Evolutionary conservation across 2,329 filamentous ascomycete genomes (phyloP), one percentile per base, ranked within the genome.

Genomic region (Tolypocladium guangdongense): DNA sequence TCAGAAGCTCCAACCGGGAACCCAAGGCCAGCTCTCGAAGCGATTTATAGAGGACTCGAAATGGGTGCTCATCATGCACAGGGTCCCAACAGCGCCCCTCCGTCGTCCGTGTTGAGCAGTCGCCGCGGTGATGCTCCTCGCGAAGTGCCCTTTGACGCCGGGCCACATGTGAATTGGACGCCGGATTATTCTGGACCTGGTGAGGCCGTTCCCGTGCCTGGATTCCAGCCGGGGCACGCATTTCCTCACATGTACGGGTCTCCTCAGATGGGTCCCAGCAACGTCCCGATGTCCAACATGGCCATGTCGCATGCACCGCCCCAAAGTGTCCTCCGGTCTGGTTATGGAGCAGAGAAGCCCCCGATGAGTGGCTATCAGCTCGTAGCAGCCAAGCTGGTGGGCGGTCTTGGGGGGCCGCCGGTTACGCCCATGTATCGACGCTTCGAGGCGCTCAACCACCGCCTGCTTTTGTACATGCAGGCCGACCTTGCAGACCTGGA

Each of bases 401-500:
- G 59, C 1, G 59, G 57, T n/a, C 48, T 61, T 16, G 57, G 55
- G 16, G 56, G 63, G 1, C 62, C 63, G 14, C 57, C 58, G 0
- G 61, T 76, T 35, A 69, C 64, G 47, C 88, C 89, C 1, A 78
- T 95, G 55, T 96, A 95, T 66, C 82, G 91, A 45, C 85, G 85
- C 54, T 96, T 96, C 63, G 85, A 88, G 64, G 78, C 82, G 12
- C 72, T 96, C 20, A 91, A 93, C 61, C 90, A 95, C 65, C 84
- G 91, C 3, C 72, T 95, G 3, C 72, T 96, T 3, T 74, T 96
- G 0, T 84, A 93, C 57, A 75, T 95, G 18, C 91, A 96, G 67
- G 90, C 95, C 63, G 89, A 95, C 66, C 81, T 96, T 20, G 76
- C 78, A 33, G 86, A 92, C 61, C 74, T 95, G 38, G 90, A 96